Conservation (phyloP, 495 filamentous ascomycete genomes). For the Articulospora tetracladia region DNA sequence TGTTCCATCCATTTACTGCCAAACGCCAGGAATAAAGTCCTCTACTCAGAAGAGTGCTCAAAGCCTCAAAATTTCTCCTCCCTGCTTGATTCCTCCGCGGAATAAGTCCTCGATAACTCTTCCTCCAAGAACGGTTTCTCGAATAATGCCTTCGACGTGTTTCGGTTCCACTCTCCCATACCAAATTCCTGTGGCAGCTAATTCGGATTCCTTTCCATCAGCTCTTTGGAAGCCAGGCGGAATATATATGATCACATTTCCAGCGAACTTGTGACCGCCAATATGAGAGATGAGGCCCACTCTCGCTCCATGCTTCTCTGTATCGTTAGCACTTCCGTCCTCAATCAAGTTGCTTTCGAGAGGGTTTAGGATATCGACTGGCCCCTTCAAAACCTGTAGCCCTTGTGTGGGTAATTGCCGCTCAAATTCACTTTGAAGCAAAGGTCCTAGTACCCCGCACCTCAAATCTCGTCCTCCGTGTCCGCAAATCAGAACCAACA, state of each 20-base stretch:
- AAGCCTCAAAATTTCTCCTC: constrained; percentile 24
- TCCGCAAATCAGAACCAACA: constrained; percentile 78
- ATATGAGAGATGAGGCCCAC: constrained; percentile 83
- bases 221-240: constrained; percentile 49
- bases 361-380: constrained; percentile 27
- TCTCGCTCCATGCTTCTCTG: constrained; percentile 34
- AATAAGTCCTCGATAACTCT: constrained; percentile 75
- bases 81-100: constrained; percentile 51
- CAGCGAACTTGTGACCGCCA: constrained; percentile 89
- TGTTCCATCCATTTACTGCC: no score
- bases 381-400: constrained; percentile 31
- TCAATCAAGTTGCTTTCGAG: constrained; percentile 17
- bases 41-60: no score
- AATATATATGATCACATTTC: constrained; percentile 89
- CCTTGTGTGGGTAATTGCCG: constrained; percentile 37
- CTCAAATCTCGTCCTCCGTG: constrained; percentile 75
- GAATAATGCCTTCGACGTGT: constrained; percentile 81
- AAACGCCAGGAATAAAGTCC: no score
- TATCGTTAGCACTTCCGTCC: constrained; percentile 2
- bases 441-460: constrained; percentile 76
- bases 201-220: constrained; percentile 40
- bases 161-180: constrained; percentile 85
- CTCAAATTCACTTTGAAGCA: constrained; percentile 66
- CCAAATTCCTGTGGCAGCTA: constrained; percentile 86
- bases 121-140: constrained; percentile 73